A percentile compares a stretch with the other conserved stretches of the same genome.
phyloP scores from a whole-genome alignment of 2,329 filamentous ascomycete species.

The Neopestalotiopsis sp. region DNA sequence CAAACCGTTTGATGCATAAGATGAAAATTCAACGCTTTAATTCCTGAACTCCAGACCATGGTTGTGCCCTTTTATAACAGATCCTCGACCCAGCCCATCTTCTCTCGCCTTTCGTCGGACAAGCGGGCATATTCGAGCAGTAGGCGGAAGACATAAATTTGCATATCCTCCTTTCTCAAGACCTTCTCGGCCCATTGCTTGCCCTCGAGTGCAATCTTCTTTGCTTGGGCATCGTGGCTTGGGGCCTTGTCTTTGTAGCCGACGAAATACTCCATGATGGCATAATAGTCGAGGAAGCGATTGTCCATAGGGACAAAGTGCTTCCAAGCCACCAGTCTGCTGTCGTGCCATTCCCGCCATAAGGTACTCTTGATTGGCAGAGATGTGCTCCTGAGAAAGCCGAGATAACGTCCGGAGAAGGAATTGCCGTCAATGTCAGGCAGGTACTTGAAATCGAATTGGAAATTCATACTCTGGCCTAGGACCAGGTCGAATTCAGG shows the following conservation, averaged over 20 bases:
- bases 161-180: conserved; percentile 74
- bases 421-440: conserved; percentile 79
- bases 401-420: conserved; percentile 71
- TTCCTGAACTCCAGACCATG: not conserved
- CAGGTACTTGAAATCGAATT: conserved; percentile 70
- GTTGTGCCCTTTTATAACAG: conserved; percentile 32
- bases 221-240: conserved; percentile 61
- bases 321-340: conserved; percentile 74
- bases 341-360: conserved; percentile 83
- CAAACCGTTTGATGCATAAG: not conserved
- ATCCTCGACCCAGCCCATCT: conserved; percentile 61
- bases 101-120: conserved; percentile 54
- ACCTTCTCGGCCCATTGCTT: conserved; percentile 73
- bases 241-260: conserved; percentile 54
- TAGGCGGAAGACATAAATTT: conserved; percentile 70
- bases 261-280: conserved; percentile 76
- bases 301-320: conserved; percentile 84
- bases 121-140: conserved; percentile 67
- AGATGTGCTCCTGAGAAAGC: conserved; percentile 71
- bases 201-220: conserved; percentile 68
- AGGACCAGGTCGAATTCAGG: conserved; percentile 47
- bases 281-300: conserved; percentile 73
- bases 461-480: conserved; percentile 51
- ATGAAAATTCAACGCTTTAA: conserved; percentile 5
- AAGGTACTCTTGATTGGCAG: conserved; percentile 79